Conservation (phyloP, 805 yeast genomes). For the Teunomyces pallodes region DNA sequence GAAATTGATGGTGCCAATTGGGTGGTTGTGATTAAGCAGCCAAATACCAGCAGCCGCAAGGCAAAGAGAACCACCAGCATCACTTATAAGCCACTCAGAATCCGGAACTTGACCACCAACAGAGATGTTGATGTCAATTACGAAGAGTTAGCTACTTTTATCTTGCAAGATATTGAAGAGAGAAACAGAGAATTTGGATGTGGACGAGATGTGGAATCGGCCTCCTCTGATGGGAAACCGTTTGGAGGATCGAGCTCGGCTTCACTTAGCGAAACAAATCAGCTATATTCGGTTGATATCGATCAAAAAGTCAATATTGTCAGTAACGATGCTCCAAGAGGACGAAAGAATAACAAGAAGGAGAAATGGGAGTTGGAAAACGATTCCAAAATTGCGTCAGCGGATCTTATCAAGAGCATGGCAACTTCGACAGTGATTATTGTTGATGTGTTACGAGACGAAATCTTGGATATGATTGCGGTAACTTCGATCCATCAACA, state of each 20-base stretch:
- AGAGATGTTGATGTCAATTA: constrained; percentile 72
- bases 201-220: constrained; percentile 18
- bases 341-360: constrained; percentile 70
- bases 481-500: constrained; percentile 71
- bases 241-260: constrained; percentile 12
- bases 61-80: constrained; percentile 26
- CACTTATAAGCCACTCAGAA: constrained; percentile 71
- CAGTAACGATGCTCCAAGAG: constrained; percentile 77
- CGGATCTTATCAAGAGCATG: constrained; percentile 50
- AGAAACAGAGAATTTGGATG: constrained; percentile 14
- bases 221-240: constrained; percentile 1
- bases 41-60: constrained; percentile 35
- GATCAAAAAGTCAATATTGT: constrained; percentile 63
- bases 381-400: constrained; percentile 61
- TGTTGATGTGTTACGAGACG: constrained; percentile 73
- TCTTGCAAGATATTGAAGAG: constrained; percentile 27
- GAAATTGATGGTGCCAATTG: constrained; percentile 69
- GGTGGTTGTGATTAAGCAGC: constrained; percentile 76
- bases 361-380: constrained; percentile 79
- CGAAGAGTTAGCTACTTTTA: constrained; percentile 53
- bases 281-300: constrained; percentile 23
- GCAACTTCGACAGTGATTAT: constrained; percentile 70
- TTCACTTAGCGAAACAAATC: constrained; percentile 9
- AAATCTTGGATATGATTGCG: constrained; percentile 78
- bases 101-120: constrained; percentile 59